These are phyloP conservation scores for Stephanodiscus minutulus DNA, from an alignment of 108 stramenopile genomes.

Conservation along the genomic window DNA sequence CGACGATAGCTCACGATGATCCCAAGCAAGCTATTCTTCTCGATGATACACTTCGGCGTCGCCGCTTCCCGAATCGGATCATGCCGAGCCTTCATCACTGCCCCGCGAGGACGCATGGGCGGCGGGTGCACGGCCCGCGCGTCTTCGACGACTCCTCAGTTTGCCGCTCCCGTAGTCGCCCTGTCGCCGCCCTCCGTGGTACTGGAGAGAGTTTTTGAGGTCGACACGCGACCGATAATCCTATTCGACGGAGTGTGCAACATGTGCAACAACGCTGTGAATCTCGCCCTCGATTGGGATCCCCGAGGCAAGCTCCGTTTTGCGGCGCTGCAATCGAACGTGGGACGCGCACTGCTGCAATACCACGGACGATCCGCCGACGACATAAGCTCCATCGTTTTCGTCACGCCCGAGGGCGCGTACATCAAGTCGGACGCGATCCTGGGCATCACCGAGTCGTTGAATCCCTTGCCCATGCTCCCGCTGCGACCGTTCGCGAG, in stretches of 20 bases:
- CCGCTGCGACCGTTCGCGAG: constrained; percentile 47
- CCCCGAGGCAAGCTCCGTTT: constrained; percentile 67
- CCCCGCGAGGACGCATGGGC: neutral
- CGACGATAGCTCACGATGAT: neutral
- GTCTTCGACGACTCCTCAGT: neutral
- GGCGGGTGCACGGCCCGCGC: neutral
- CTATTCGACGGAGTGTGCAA: constrained; percentile 82
- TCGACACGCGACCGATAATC: constrained; percentile 67
- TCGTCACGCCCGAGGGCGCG: constrained; percentile 62
- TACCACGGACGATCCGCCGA: constrained; percentile 62
- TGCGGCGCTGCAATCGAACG: constrained; percentile 71
- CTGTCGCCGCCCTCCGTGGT: constrained; percentile 30
- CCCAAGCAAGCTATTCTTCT: neutral
- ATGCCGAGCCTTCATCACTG: constrained; percentile 4
- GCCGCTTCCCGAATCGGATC: neutral
- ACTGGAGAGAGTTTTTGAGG: constrained; percentile 50
- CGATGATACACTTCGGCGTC: neutral
- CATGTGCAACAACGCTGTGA: constrained; percentile 74
- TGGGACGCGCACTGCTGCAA: constrained; percentile 63
- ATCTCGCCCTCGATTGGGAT: constrained; percentile 74
- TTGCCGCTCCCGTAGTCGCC: neutral
- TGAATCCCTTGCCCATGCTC: constrained; percentile 58
- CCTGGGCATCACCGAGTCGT: constrained; percentile 61
- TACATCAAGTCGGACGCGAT: constrained; percentile 75
- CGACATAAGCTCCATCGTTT: constrained; percentile 78